Evolutionary conservation across 1,284 basidiomycete species (phyloP).

Genomic region (Ganoderma sp.): DNA sequence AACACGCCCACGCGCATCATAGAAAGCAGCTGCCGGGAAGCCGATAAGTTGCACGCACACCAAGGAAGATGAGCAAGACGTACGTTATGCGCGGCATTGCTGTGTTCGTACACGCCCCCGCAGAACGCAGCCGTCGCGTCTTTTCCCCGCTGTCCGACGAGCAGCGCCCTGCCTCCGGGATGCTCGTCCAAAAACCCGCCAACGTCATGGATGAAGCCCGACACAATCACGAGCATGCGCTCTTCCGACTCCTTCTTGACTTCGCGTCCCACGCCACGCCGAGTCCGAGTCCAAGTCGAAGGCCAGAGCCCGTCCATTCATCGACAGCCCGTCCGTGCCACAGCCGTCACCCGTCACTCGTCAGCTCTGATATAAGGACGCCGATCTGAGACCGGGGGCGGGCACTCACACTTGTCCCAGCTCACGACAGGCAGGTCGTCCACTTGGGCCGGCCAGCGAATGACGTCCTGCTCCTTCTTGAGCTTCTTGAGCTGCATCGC

Average conservation of each 20-base stretch:
- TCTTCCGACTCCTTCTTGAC: constrained; percentile 72
- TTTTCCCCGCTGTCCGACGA: constrained; percentile 72
- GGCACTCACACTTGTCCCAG: constrained; percentile 78
- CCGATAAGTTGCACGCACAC: constrained; percentile 8
- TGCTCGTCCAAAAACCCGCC: constrained; percentile 79
- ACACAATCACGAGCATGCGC: constrained; percentile 72
- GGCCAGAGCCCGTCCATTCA: not conserved
- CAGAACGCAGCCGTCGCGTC: constrained; percentile 87
- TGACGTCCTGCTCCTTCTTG: constrained; percentile 64
- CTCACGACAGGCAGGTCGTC: constrained; percentile 74
- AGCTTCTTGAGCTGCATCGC: constrained; percentile 85
- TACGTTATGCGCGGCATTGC: constrained; percentile 84
- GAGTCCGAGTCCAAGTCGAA: not conserved
- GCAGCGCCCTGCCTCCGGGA: constrained; percentile 76
- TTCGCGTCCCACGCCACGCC: constrained; percentile 36
- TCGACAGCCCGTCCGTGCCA: not conserved
- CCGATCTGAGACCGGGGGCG: not conserved
- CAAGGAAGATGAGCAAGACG: constrained; percentile 34
- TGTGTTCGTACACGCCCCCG: constrained; percentile 84
- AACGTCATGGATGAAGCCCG: constrained; percentile 89
- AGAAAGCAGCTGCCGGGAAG: constrained; percentile 62
- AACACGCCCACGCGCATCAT: constrained; percentile 86
- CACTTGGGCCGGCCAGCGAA: constrained; percentile 71
- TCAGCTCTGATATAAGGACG: not conserved
- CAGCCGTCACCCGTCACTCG: not conserved